Base-by-base conservation (phyloP, 129 eudicot species). In the Arctium lappa region DNA sequence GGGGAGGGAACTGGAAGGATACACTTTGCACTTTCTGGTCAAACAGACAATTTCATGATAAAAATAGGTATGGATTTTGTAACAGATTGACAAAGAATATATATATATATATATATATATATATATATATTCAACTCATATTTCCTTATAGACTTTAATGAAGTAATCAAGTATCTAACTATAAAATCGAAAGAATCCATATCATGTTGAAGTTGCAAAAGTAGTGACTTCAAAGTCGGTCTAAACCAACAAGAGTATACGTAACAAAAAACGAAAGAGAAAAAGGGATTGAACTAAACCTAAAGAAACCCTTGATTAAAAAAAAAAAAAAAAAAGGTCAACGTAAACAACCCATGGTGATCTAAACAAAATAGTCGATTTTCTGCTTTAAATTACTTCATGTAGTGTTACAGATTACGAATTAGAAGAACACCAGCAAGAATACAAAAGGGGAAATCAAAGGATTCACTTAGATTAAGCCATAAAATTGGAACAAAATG, bases 261-360 rank as follows among this genome's bases (percentile, higher is more conserved):
- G 63, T 13, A 53, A 13, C 18, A 50, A 50, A 33, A 22, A 38
- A 18, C 56, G 9, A 40, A 42, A 39, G 27, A 66, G 16, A 63
- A 27, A 33, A 77, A 56, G 36, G 72, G 72, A 4, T 37, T 34
- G 71, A 78, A 78, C 29, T 12, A 63, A 38, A 62, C 73, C 81
- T 37, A 78, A 78, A 65, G 33, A 78, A 63, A 2, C 60, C 34
- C 73, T 65, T 34, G 37, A 29, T 6, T 9, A 44, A 44, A 60
- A 60, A 13, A 13, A 40, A 4, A 40, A 8, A 40, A 40, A 44
- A 77, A 44, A 33, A 77, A 66, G 66, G 82, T 79, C 82, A 79
- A 79, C 32, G 33, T 8, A 65, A 29, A 65, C 13, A 65, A 27
- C 32, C 33, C 74, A 36, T 7, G 38, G 12, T 11, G 13, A 77